phyloP scores from a whole-genome alignment of 768 basidiomycete species.

The Suillus hirtellus region DNA sequence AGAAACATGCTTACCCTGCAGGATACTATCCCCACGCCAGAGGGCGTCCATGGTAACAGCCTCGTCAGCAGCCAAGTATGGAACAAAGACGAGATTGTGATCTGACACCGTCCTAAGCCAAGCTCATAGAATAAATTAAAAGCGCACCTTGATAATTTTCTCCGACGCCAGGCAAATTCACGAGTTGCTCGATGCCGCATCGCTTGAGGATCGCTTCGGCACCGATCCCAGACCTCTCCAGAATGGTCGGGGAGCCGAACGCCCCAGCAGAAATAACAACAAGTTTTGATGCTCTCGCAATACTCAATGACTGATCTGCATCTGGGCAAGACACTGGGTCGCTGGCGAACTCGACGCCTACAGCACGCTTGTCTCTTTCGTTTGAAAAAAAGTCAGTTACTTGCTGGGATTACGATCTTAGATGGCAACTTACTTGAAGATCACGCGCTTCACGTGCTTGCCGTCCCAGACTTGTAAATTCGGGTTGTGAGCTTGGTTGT shows the following conservation, averaged over 20 bases:
- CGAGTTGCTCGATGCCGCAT: conserved; percentile 47
- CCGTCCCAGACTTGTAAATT: conserved; percentile 43
- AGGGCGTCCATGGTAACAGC: conserved; percentile 51
- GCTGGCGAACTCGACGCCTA: conserved; percentile 54
- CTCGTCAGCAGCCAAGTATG: conserved; percentile 44
- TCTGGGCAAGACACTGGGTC: conserved; percentile 22
- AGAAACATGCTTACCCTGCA: conserved; percentile 38
- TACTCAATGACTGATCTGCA: conserved; percentile 25
- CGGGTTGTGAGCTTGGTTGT: conserved; percentile 43
- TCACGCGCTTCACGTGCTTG: conserved; percentile 46
- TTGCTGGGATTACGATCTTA: background rate
- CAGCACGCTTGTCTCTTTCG: conserved; percentile 30
- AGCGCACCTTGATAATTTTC: conserved; percentile 58
- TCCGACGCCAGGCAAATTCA: conserved; percentile 76
- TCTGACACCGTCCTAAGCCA: conserved; percentile 17
- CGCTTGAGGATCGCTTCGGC: conserved; percentile 45
- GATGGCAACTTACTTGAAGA: conserved; percentile 44
- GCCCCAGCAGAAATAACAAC: conserved; percentile 54
- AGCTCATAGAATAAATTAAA: background rate
- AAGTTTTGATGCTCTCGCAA: conserved; percentile 41
- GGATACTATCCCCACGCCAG: conserved; percentile 40
- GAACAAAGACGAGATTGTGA: conserved; percentile 30
- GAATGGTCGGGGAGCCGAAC: conserved; percentile 56
- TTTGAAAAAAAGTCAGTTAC: background rate
- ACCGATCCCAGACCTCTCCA: conserved; percentile 72